Evolutionary conservation across 228 moss, liverwort and hornwort species (phyloP).

Genomic region (Sphagnum magellanicum): DNA sequence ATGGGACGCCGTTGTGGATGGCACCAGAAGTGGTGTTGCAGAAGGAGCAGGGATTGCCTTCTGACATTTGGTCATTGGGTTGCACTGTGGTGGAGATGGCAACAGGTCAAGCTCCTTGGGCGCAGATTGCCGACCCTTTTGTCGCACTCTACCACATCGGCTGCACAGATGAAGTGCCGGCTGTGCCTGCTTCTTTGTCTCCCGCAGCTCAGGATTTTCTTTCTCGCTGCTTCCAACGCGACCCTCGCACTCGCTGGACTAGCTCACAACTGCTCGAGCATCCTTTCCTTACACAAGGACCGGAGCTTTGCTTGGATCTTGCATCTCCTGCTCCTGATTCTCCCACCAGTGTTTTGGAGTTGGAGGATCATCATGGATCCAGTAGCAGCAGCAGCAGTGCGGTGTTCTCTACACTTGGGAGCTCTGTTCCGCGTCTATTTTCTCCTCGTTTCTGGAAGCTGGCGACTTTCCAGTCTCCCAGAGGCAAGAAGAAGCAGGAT

Average conservation of each 20-base stretch:
- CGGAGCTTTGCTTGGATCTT: neutral
- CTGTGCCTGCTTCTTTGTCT: constrained; percentile 2
- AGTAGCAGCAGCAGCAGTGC: neutral
- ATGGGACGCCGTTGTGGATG: constrained; percentile 26
- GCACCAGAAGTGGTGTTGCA: constrained; percentile 18
- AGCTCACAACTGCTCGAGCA: constrained; percentile 12
- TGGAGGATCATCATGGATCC: neutral
- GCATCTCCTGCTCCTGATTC: constrained; percentile 4
- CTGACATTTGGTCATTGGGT: constrained; percentile 26
- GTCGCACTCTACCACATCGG: constrained; percentile 3
- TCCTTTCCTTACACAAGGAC: constrained; percentile 14
- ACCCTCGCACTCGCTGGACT: constrained; percentile 13
- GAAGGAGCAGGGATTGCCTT: constrained; percentile 11
- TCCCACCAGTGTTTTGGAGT: constrained; percentile 34
- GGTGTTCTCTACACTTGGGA: constrained; percentile 12
- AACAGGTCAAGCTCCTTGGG: constrained; percentile 11
- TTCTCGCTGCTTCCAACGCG: constrained; percentile 6
- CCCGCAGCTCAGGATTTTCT: constrained; percentile 8
- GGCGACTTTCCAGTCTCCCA: neutral
- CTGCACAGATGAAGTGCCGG: neutral
- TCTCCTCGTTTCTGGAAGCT: constrained; percentile 16
- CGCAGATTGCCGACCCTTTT: neutral
- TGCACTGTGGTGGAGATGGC: constrained; percentile 29
- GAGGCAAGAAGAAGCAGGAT: constrained; percentile 8
- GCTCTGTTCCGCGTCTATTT: constrained; percentile 36